phyloP scores from a whole-genome alignment of 371 early-diverging fungal species.

The Polyrhizophydium stewartii region DNA sequence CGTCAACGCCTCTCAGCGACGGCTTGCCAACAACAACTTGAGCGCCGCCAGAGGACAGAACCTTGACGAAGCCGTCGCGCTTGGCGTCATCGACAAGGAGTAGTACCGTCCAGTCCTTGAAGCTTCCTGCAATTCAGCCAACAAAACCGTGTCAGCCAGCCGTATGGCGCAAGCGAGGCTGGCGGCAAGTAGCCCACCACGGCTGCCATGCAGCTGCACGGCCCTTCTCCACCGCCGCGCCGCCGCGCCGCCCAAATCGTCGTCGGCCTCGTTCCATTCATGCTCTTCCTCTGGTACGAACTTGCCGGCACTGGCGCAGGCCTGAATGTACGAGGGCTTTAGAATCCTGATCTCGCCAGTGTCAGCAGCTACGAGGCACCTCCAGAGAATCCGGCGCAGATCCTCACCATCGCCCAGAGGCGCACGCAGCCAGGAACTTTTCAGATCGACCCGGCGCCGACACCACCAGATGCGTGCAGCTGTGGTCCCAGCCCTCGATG shows the following conservation, averaged over 20 bases:
- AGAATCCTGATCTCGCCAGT: too few relatives aligned
- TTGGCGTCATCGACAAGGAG: background rate
- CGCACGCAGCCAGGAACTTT: constrained; percentile 17
- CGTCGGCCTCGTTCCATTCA: background rate
- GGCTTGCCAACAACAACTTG: constrained; percentile 7
- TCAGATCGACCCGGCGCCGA: constrained; percentile 10
- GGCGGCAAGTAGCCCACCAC: too few relatives aligned
- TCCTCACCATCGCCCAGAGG: constrained; percentile 12
- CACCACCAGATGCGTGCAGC: constrained; percentile 20
- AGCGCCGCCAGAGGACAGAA: background rate
- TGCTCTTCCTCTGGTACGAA: constrained; percentile 2
- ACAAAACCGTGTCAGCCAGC: too few relatives aligned
- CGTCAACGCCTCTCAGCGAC: background rate
- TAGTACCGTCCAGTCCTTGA: constrained; percentile 1
- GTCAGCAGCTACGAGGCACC: too few relatives aligned
- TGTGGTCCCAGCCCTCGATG: constrained; percentile 4
- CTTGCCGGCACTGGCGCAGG: background rate
- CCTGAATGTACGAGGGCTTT: background rate
- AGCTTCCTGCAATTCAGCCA: background rate
- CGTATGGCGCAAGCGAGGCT: too few relatives aligned
- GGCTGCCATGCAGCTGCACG: background rate
- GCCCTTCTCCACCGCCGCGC: background rate
- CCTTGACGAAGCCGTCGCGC: constrained; percentile 1
- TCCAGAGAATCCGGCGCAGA: too few relatives aligned
- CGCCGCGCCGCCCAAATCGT: background rate